Evolutionary conservation across 805 yeast genomes (phyloP).

Genomic region (Kluyveromyces nonfermentans): DNA sequence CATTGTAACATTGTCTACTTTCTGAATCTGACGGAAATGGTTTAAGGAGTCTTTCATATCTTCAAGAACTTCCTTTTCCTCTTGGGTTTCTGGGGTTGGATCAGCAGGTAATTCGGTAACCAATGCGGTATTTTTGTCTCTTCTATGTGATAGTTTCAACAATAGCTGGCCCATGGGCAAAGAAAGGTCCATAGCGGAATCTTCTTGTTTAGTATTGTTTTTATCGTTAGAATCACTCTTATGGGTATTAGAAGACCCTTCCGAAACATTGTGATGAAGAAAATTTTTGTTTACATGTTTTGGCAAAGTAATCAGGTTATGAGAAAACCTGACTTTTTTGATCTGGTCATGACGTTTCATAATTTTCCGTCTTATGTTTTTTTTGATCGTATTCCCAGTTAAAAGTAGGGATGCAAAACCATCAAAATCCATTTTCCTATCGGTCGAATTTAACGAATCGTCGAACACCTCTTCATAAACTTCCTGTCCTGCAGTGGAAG

Average conservation of each 20-base stretch:
- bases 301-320: constrained; percentile 43
- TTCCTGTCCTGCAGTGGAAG: constrained; percentile 46
- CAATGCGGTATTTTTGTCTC: constrained; percentile 16
- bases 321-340: constrained; percentile 67
- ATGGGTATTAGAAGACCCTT: neutral
- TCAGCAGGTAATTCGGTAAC: constrained; percentile 26
- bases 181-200: constrained; percentile 42
- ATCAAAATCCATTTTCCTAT: constrained; percentile 62
- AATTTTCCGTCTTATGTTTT: constrained; percentile 27
- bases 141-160: constrained; percentile 32
- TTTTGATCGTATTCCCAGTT: constrained; percentile 68
- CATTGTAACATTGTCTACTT: constrained; percentile 56
- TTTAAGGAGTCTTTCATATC: constrained; percentile 70
- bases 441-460: constrained; percentile 15
- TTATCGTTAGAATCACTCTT: neutral
- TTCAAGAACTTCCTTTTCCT: constrained; percentile 60
- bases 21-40: constrained; percentile 61
- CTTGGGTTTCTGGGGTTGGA: constrained; percentile 36
- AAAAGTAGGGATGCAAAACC: constrained; percentile 75
- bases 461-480: constrained; percentile 33
- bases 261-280: constrained; percentile 8
- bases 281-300: constrained; percentile 10
- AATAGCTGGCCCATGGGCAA: constrained; percentile 73
- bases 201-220: constrained; percentile 1
- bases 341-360: constrained; percentile 30